Evolutionary conservation across 441 rosid genomes (phyloP), one percentile per base, ranked within the genome.

Genomic region (Omphalea diandra): DNA sequence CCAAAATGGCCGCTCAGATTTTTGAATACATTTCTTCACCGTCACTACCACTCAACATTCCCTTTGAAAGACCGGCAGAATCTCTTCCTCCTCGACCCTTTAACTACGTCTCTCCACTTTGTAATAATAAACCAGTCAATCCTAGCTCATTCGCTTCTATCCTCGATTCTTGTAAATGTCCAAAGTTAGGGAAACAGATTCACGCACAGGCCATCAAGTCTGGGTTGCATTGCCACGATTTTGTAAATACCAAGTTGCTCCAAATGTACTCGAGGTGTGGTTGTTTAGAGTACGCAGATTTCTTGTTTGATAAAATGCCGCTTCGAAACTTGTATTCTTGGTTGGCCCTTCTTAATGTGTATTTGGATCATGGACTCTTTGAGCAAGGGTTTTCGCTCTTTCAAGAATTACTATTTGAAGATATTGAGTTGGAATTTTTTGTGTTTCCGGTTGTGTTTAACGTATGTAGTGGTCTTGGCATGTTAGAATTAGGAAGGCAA

Each of bases 201-300:
- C 91, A 85, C 31, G 83, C 84, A 11, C 84, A 74, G 59, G 54
- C 83, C 29, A 33, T 82, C 46, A 81, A 79, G 47, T 70, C 73
- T 63, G 89, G 87, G 77, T 83, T 85, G 56, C 47, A 36, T 1
- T 75, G 71, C 20, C 76, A 80, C 29, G 85, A 74, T 69, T 87
- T 85, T 64, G 77, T 87, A 6, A 80, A 76, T 43, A 85, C 85
- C 63, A 88, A 83, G 75, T 70, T 86, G 79, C 83, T 86, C 8
- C 87, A 79, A 26, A 66, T 83, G 86, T 84, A 83, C 18, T 75
- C 73, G 38, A 63, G 65, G 70, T 70, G 72, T 12, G 73, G 83
- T 27, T 77, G 69, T 62, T 72, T 81, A 52, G 77, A 76, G 24
- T 72, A 67, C 73, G 90, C 87, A 46, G 41, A 70, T 7, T 20